These are phyloP conservation scores for Fusarium falciforme DNA, from an alignment of 2,329 filamentous ascomycete genomes.

Conservation along the genomic window DNA sequence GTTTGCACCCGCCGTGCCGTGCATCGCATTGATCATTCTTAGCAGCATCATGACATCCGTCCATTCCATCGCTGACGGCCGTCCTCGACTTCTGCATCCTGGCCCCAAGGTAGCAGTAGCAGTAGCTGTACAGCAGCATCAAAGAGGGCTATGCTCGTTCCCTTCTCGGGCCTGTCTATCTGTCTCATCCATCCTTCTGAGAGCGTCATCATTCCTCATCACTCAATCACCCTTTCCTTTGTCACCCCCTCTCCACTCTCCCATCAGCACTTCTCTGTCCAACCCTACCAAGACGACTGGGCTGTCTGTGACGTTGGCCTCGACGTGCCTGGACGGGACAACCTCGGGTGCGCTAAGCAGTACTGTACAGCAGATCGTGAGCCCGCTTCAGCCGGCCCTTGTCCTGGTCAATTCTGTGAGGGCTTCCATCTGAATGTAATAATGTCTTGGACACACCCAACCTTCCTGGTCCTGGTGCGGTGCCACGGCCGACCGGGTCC, in stretches of 20 bases:
- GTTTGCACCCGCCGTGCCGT: slow-evolving; percentile 1
- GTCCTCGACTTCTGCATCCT: not conserved
- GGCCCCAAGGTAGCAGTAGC: slow-evolving; percentile 23
- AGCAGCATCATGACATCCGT: slow-evolving; percentile 28
- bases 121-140: slow-evolving; percentile 25
- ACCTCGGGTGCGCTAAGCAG: slow-evolving; percentile 15
- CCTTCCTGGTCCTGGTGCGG: not conserved
- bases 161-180: slow-evolving; percentile 1
- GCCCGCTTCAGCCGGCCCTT: not conserved
- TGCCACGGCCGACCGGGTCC: not conserved
- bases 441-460: not conserved
- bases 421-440: not conserved
- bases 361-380: slow-evolving; percentile 13
- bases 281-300: not conserved
- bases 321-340: slow-evolving; percentile 13
- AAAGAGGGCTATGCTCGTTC: slow-evolving; percentile 9
- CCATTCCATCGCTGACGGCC: slow-evolving; percentile 2
- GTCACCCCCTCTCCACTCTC: not conserved
- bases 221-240: not conserved
- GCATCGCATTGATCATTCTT: slow-evolving; percentile 3
- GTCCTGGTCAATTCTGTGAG: not conserved
- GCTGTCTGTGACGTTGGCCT: slow-evolving; percentile 5
- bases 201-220: slow-evolving; percentile 11
- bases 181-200: not conserved
- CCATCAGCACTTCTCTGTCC: not conserved